phyloP scores from a whole-genome alignment of 305 asterid species.

The Rubia balearica region DNA sequence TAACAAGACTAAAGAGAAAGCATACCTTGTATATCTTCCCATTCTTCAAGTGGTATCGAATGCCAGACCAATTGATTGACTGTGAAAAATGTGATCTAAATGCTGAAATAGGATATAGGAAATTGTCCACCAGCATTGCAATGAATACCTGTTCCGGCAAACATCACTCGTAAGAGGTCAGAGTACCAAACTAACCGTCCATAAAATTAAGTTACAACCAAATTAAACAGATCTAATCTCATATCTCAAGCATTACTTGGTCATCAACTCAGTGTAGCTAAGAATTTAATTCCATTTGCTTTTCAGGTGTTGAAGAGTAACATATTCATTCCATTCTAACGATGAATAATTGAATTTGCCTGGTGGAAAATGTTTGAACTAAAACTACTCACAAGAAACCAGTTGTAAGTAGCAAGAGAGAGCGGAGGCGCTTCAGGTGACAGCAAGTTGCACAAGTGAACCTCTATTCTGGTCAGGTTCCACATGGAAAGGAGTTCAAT shows the following conservation, averaged over 20 bases:
- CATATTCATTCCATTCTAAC: neutral
- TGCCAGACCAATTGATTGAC: conserved; percentile 97
- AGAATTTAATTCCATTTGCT: no score
- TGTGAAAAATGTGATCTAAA: conserved; percentile 83
- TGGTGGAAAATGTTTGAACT: neutral
- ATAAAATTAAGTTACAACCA: no score
- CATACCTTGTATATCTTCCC: conserved; percentile 83
- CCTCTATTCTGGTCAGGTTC: conserved; percentile 97
- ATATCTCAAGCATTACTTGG: no score
- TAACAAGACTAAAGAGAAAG: neutral
- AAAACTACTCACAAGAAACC: conserved; percentile 75
- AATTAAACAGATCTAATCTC: no score
- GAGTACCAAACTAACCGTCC: neutral
- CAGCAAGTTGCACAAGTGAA: conserved; percentile 78
- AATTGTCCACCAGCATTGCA: conserved; percentile 91
- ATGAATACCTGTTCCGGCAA: conserved; percentile 65
- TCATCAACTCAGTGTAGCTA: no score
- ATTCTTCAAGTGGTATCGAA: conserved; percentile 77
- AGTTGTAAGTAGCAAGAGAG: conserved; percentile 85
- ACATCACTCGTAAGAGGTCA: conserved; percentile 18
- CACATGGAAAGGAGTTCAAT: conserved; percentile 94
- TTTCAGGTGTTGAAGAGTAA: neutral
- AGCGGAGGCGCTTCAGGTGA: conserved; percentile 94
- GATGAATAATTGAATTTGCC: neutral
- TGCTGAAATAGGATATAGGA: conserved; percentile 83